Base-by-base conservation (phyloP, 805 yeast species). In the Vanderwaltozyma yarrowii region DNA sequence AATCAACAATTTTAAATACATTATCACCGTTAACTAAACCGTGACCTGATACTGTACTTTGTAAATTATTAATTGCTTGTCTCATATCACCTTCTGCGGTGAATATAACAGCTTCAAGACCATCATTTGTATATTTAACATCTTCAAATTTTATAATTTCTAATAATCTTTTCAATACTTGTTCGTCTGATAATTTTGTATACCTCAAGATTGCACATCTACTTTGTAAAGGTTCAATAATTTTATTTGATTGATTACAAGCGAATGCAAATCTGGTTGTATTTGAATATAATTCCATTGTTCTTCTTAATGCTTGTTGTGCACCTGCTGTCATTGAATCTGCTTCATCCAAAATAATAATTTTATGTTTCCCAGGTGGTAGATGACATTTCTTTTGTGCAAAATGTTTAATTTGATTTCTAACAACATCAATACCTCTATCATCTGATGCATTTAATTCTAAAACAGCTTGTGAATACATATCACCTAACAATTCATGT, bases 11-110 rank as follows among this genome's bases (percentile, higher is more conserved):
- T 56, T 82, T 85, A 70, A 87, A 92, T 14, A 92, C 98, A 51
- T 88, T 89, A 30, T 83, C 86, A 33, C 86, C 86, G 52, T 77
- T 83, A n/a, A 92, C 96, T 39, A 83, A 70, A 3, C 82, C 88
- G 62, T 88, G 88, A 2, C 98, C 98, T 1, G 96, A 86, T 24
- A 80, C 89, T 0, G 96, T 87, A 52, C 94, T 80, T 57, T 92
- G 98, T 42, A 92, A 59, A 60, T 92, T 92, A 56, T 92, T 92
- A 34, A 92, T 74, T 0, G 97, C 98, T 61, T 92, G 98, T 60
- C 98, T 77, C 98, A 92, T 89, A 57, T 92, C 98, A 42, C 98
- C 98, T 56, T 92, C 98, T 0, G 96, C 94, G 0, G 96, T 80
- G 63, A 92, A 92, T 13, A 92, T 77, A 42, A 92, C 70, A 0